Base-by-base conservation (phyloP, 805 yeast species). In the Sugiyamaella mastotermitis region DNA sequence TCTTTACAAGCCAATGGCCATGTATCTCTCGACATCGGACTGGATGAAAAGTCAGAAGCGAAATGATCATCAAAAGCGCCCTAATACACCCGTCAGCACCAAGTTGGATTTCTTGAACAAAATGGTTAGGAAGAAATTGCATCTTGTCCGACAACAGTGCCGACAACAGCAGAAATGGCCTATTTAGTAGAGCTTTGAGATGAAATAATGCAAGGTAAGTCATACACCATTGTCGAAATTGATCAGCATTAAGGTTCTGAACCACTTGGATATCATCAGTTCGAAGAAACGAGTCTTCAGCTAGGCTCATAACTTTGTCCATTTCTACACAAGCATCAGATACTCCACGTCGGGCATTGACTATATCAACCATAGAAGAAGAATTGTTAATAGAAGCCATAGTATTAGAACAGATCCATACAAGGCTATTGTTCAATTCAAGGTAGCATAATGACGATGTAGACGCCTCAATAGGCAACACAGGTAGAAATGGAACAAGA, bases 101-200 rank as follows among this genome's bases (percentile, higher is more conserved):
- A 3, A 21, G n/a, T 5, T 13, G 40, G n/a, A 37, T 27, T 1
- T 21, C 20, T 7, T 16, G 17, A 23, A 37, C n/a, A 4, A 37
- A 13, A 24, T 19, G 22, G 15, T n/a, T 9, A 9, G 15, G 28
- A 7, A 37, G 14, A 8, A 10, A 22, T 14, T 29, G 17, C 8
- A 10, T 7, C 4, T 17, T 26, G 27, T 30, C 20, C 15, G 25
- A 21, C 7, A 37, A 7, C 16, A 20, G 20, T 20, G 28, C 37
- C 14, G 31, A 18, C 10, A 37, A 31, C 18, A 37, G 19, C 18
- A 37, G 25, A 15, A 37, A 37, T 14, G 40, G 40, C n/a, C 40
- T 33, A 14, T 30, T 22, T 35, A 37, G 14, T 21, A 31, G 17
- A 9, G 34, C n/a, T 33, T 27, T 18, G 14, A 30, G 7, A 21